Percentiles rank a stretch among this genome's conserved stretches.
These are phyloP conservation scores for Sorghum bicolor DNA, from an alignment of 176 grass and related monocot species.

Conservation along the genomic window DNA sequence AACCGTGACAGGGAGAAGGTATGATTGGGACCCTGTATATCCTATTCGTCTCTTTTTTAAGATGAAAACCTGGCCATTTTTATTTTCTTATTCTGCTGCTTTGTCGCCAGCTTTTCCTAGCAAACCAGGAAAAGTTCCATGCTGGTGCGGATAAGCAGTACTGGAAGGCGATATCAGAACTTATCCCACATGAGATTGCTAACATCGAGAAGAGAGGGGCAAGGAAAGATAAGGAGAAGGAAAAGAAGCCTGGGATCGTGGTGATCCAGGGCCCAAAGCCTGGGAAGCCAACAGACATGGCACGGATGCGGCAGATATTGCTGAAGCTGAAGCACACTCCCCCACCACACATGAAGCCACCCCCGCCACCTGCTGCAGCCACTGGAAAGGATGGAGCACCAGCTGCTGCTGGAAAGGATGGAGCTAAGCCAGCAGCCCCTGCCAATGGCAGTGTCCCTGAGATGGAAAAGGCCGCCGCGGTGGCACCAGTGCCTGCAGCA, in stretches of 20 bases:
- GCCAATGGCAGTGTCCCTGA: slow-evolving; percentile 42
- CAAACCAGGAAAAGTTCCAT: slow-evolving; percentile 85
- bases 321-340: slow-evolving; percentile 75
- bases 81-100: neutral
- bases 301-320: slow-evolving; percentile 80
- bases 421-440: slow-evolving; percentile 18
- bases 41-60: neutral
- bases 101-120: slow-evolving; percentile 55
- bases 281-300: slow-evolving; percentile 71
- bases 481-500: neutral
- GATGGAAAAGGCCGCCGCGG: slow-evolving; percentile 24
- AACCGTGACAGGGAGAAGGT: slow-evolving; percentile 89
- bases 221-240: slow-evolving; percentile 77
- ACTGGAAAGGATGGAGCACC: slow-evolving; percentile 37
- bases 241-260: slow-evolving; percentile 64
- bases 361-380: slow-evolving; percentile 14
- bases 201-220: slow-evolving; percentile 77
- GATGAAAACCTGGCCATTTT: neutral
- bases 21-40: neutral
- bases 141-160: slow-evolving; percentile 70
- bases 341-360: slow-evolving; percentile 70
- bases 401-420: slow-evolving; percentile 34
- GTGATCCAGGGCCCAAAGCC: slow-evolving; percentile 92
- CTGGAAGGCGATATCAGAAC: slow-evolving; percentile 91
- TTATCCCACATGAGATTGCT: slow-evolving; percentile 83